Evolutionary conservation across 106 monocot species (phyloP), one percentile per base, ranked within the genome.

Genomic region (Allium fistulosum): DNA sequence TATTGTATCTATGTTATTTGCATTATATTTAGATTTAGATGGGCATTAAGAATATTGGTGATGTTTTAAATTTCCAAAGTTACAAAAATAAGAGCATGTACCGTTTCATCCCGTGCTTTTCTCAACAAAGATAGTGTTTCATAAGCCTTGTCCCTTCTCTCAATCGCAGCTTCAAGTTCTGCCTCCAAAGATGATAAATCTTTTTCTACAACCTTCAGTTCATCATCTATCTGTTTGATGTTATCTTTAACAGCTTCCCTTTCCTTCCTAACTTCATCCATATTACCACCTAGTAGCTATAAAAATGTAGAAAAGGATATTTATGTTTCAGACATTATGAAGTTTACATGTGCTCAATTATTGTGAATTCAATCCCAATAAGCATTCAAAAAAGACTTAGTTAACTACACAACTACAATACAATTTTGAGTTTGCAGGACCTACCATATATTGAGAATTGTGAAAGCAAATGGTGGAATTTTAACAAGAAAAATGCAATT

Each of bases 221-320:
- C 55, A 26, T 90, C 87, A 75, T 90, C 87, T 22, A 94, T 66
- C 9, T 73, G 77, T 49, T 80, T 90, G 47, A 94, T 94, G 58
- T 81, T 78, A 53, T 57, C 28, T 56, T 76, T 69, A n/a, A 91
- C 68, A 69, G 66, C 79, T 61, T 85, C 75, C 65, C 85, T 63
- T 71, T 95, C 94, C 71, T 95, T 95, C 75, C 68, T 83, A 16
- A 88, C 77, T 59, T 74, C 83, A 72, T 85, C 90, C 57, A 95
- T 70, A 74, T 81, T 77, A 58, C 26, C 85, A 59, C 83, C 82
- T 62, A 95, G 83, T 62, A 82, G 67, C 94, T 95, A 71, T 64
- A 59, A 60, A 11, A 10, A 6, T 55, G 9, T 10, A 0, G 17
- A 55, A 12, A 8, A 55, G 4, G 22, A 50, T 65, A 10, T 62